These are phyloP conservation scores for Akanthomyces lecanii DNA, from an alignment of 2,329 filamentous ascomycete species.

Conservation along the genomic window DNA sequence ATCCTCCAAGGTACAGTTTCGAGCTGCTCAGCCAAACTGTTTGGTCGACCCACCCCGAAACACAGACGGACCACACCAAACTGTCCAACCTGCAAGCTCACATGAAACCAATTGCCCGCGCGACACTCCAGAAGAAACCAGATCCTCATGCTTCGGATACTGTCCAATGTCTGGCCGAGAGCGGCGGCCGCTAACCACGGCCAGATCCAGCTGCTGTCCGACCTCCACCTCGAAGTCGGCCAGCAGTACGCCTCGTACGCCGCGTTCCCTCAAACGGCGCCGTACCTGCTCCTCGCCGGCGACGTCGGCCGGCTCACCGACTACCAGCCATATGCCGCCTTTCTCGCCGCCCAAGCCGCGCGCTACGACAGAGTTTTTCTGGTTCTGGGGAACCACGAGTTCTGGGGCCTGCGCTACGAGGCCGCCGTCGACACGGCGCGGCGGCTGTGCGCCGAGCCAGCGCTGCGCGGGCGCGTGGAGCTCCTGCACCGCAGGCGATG, in stretches of 20 bases:
- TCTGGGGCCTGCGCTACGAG: slow-evolving; percentile 36
- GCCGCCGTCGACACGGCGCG: slow-evolving; percentile 30
- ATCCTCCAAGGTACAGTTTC: neutral
- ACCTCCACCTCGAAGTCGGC: slow-evolving; percentile 40
- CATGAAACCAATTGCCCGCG: neutral
- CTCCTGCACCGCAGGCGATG: slow-evolving; percentile 38
- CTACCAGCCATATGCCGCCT: slow-evolving; percentile 40
- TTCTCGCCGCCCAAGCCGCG: slow-evolving; percentile 38
- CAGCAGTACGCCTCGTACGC: slow-evolving; percentile 33
- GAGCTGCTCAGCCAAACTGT: neutral
- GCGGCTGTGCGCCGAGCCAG: slow-evolving; percentile 30
- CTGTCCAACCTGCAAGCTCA: neutral
- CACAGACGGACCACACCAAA: neutral
- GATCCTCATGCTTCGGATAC: neutral
- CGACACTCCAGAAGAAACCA: neutral
- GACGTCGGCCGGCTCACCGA: slow-evolving; percentile 48
- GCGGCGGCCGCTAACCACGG: neutral
- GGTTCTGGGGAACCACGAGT: slow-evolving; percentile 52
- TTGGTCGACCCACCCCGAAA: too few species aligned
- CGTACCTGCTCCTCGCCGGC: slow-evolving; percentile 15
- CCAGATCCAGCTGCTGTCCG: slow-evolving; percentile 31
- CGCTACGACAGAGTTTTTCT: slow-evolving; percentile 43
- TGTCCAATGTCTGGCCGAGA: neutral
- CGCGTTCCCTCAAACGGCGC: slow-evolving; percentile 30
- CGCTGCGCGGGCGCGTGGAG: slow-evolving; percentile 30